Base-by-base conservation (phyloP, 176 grass and related monocot genomes). In the Cenchrus americanus region DNA sequence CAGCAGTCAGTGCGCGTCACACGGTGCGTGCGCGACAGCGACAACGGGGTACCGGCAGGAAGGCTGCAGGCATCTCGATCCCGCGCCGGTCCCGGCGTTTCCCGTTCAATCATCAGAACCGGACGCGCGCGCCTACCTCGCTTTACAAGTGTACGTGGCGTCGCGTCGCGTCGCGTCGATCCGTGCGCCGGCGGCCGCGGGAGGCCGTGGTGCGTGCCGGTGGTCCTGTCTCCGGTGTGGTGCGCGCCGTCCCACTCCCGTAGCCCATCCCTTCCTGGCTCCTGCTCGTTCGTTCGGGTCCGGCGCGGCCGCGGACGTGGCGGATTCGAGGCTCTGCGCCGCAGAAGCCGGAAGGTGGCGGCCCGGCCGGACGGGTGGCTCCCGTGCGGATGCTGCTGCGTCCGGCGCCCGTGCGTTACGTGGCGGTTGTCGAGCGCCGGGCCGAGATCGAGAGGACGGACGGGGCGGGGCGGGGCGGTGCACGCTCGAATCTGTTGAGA, bases 101-200 rank as follows among this genome's bases (percentile, higher is more conserved):
- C 14, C 60, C 57, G 8, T 54, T 63, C 75, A 72, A 74, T 69
- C 58, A 88, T 80, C 59, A 18, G 80, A 21, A 67, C 78, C 19
- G 49, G 51, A 37, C 34, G 64, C 70, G 24, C 52, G n/a, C 82
- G 63, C 30, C 48, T 3, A 59, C 52, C 22, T 42, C 51, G 5
- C 82, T 89, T 84, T 80, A 75, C 60, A 75, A 15, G 82, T 84
- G 80, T 66, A 11, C 8, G 46, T 8, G 1, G 53, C 43, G 43
- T 5, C 7, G 5, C 43, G 42, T 44, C 43, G 43, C 43, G 43
- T 44, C 43, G 42, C 57, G 34, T 22, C 55, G 55, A 59, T 10
- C 7, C 5, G 55, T 4, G 57, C n/a, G 57, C 57, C 57, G 57
- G n/a, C 57, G n/a, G n/a, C 57, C n/a, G 21, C 27, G 27, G 27